Evolutionary conservation across 768 basidiomycete species (phyloP).

Genomic region (Lactifluus rugatus): DNA sequence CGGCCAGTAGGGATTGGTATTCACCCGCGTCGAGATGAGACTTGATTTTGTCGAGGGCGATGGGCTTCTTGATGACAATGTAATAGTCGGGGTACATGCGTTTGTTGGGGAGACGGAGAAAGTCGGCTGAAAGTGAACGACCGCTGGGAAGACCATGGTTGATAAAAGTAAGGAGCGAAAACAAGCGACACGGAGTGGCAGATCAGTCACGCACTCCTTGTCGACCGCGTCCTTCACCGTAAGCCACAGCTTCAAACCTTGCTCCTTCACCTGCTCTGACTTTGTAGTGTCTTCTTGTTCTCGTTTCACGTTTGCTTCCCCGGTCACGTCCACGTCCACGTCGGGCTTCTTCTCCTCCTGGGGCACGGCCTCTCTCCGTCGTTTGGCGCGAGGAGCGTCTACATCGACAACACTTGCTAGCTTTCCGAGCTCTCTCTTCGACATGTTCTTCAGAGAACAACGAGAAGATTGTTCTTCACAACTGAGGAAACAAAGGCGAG

Average conservation of each 20-base stretch:
- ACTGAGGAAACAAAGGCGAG: constrained; percentile 1
- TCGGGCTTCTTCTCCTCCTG: constrained; percentile 34
- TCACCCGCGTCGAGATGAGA: constrained; percentile 49
- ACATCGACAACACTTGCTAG: constrained; percentile 32
- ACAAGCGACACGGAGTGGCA: constrained; percentile 24
- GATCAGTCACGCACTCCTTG: constrained; percentile 71
- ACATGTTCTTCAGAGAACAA: constrained; percentile 26
- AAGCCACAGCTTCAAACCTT: constrained; percentile 66
- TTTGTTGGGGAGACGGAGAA: constrained; percentile 61
- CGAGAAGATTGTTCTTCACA: background rate
- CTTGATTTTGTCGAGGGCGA: constrained; percentile 86
- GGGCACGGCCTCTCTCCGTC: constrained; percentile 36
- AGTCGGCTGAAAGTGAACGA: constrained; percentile 50
- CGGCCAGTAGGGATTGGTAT: constrained; percentile 56
- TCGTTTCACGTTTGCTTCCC: constrained; percentile 25
- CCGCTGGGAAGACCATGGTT: constrained; percentile 38
- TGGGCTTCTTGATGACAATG: constrained; percentile 63
- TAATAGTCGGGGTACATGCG: constrained; percentile 85
- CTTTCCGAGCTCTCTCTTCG: constrained; percentile 42
- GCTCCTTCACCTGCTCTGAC: constrained; percentile 42
- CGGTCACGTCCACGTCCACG: constrained; percentile 30
- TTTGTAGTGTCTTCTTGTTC: constrained; percentile 20
- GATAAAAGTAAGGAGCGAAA: constrained; percentile 23
- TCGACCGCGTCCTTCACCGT: constrained; percentile 73
- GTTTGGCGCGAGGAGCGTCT: constrained; percentile 42